Conservation (phyloP, 1,139 yeast genomes). For the Kurtzmaniella quercitrusa region DNA sequence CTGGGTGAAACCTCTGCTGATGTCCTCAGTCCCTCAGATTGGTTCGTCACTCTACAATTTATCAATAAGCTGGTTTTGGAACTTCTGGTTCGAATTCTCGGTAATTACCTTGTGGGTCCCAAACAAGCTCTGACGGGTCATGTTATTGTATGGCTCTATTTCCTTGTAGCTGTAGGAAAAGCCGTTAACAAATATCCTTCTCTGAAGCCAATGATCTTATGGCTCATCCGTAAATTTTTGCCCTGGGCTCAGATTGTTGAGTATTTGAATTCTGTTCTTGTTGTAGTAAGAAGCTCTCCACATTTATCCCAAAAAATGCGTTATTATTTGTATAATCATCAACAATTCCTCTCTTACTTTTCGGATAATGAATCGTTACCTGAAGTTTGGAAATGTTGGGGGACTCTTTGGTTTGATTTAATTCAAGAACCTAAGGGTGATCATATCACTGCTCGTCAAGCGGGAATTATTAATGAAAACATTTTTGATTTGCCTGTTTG, state of each 20-base stretch:
- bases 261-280: slow-evolving; percentile 53
- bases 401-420: slow-evolving; percentile 73
- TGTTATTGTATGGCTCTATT: slow-evolving; percentile 68
- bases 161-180: slow-evolving; percentile 57
- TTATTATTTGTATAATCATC: slow-evolving; percentile 29
- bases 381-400: slow-evolving; percentile 85
- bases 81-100: slow-evolving; percentile 59
- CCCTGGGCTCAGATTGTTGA: slow-evolving; percentile 67
- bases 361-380: slow-evolving; percentile 58
- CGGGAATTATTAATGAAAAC: slow-evolving; percentile 53
- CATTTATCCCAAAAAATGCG: slow-evolving; percentile 15
- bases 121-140: slow-evolving; percentile 67
- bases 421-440: slow-evolving; percentile 44
- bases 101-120: slow-evolving; percentile 66
- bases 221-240: slow-evolving; percentile 49
- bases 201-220: slow-evolving; percentile 47
- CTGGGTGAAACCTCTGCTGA: slow-evolving; percentile 23
- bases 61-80: slow-evolving; percentile 64
- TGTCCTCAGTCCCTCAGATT: slow-evolving; percentile 46
- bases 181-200: slow-evolving; percentile 46
- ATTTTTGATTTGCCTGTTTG: slow-evolving; percentile 65
- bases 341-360: slow-evolving; percentile 36
- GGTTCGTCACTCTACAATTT: slow-evolving; percentile 55
- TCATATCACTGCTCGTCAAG: slow-evolving; percentile 45
- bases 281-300: slow-evolving; percentile 25